Evolutionary conservation across 139 green algal species (phyloP), one percentile per base, ranked within the genome.

Genomic region (Chlorella ohadii): DNA sequence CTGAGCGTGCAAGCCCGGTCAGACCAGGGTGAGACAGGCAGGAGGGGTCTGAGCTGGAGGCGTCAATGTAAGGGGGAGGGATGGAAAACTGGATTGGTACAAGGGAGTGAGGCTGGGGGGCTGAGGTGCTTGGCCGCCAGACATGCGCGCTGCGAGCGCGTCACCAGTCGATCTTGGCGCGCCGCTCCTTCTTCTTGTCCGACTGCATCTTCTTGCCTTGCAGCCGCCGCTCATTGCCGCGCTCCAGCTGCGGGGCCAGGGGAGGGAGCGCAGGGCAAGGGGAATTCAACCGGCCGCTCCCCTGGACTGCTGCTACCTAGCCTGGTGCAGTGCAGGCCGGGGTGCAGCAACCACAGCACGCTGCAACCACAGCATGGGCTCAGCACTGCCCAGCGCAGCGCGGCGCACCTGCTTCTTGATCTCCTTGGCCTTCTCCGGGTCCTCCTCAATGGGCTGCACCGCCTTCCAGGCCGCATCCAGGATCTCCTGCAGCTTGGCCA

Each of bases 401-500:
- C 61, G 94, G 88, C 93, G 92, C 70, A 87, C 86, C n/a, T 59
- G 51, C 51, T 59, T 59, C 51, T 59, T 59, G 51, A 95, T 89
- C 87, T 90, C 91, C 90, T 93, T 93, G 77, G 91, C 88, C 84
- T 98, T 98, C 65, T 93, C 94, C 0, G 92, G 91, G 83, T 98
- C 94, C 7, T 89, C 85, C 78, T 96, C 93, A 55, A 92, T 94
- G 6, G 90, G 91, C 41, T 91, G 93, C 2, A 96, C 85, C 28
- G 92, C 86, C 66, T 96, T 89, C 44, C 96, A 93, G 28, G 93
- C 96, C 2, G 84, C 73, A 59, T 98, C 92, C 16, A 98, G 77
- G 34, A 96, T 97, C 31, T 82, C 88, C 85, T 98, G 96, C 64
- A 98, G 77, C 89, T 98, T 98, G 17, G 88, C 78, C 39, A 98